Evolutionary conservation across 2,329 filamentous ascomycete species (phyloP).

Genomic region (Aphanocladium album): DNA sequence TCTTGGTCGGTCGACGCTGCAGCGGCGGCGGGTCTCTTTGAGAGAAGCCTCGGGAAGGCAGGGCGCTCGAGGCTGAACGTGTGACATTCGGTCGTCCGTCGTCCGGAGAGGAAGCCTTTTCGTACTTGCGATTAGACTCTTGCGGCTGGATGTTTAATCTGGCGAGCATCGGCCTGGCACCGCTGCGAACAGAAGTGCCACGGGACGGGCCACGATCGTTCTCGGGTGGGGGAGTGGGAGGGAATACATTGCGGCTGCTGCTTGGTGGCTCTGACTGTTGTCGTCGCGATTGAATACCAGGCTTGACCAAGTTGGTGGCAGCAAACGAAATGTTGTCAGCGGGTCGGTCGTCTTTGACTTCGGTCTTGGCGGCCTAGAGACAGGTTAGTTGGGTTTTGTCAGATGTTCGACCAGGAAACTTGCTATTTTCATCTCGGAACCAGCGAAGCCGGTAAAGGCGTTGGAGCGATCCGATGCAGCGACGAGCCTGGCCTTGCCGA

Average conservation of each 20-base stretch:
- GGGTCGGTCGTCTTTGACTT: constrained; percentile 72
- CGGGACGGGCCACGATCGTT: constrained; percentile 60
- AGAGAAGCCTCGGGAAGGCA: constrained; percentile 38
- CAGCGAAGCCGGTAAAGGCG: constrained; percentile 76
- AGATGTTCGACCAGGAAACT: constrained; percentile 21
- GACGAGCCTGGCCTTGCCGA: constrained; percentile 91
- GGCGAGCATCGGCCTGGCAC: constrained; percentile 55
- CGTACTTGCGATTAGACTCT: constrained; percentile 48
- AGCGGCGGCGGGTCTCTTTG: constrained; percentile 32
- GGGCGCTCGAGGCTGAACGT: constrained; percentile 42
- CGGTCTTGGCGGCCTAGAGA: constrained; percentile 43
- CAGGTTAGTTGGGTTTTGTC: background rate
- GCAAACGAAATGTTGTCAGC: constrained; percentile 84
- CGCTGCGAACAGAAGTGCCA: constrained; percentile 57
- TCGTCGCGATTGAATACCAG: constrained; percentile 70
- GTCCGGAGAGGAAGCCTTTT: constrained; percentile 48
- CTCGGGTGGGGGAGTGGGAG: constrained; percentile 97
- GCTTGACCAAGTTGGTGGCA: constrained; percentile 88
- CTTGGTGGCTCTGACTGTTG: constrained; percentile 82
- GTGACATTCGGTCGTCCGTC: constrained; percentile 31
- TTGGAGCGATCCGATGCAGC: constrained; percentile 79
- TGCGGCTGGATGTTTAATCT: constrained; percentile 59
- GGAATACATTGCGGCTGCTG: constrained; percentile 75
- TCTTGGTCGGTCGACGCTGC: constrained; percentile 25
- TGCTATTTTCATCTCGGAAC: constrained; percentile 72